phyloP scores from a whole-genome alignment of 1,284 basidiomycete species.

The Puccinia brachypodii region DNA sequence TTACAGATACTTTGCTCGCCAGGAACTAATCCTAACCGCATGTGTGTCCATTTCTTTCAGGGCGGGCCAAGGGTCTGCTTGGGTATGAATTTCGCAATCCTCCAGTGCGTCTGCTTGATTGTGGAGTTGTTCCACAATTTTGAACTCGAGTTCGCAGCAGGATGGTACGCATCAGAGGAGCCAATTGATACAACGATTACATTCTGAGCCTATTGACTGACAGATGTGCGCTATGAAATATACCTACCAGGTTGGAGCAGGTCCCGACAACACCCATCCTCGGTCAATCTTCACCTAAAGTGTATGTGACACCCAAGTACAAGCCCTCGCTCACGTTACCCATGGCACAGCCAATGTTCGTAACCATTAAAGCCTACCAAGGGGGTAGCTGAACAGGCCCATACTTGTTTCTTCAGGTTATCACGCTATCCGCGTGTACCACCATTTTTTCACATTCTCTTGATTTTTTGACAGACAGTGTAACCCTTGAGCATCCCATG shows the following conservation, averaged over 20 bases:
- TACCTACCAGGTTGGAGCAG: neutral
- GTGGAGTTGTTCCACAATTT: slow-evolving; percentile 22
- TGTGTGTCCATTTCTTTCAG: neutral
- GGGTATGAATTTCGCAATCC: slow-evolving; percentile 34
- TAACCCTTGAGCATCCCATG: no score
- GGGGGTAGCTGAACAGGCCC: no score
- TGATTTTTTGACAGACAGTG: no score
- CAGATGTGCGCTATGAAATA: neutral
- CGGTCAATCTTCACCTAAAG: neutral
- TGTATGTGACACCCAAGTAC: slow-evolving; percentile 17
- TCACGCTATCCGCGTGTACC: no score
- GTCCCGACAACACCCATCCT: slow-evolving; percentile 22
- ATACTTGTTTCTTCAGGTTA: no score
- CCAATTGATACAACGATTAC: neutral
- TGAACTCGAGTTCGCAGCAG: slow-evolving; percentile 26
- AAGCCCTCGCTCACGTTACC: neutral
- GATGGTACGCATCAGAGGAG: slow-evolving; percentile 14
- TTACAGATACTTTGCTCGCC: neutral
- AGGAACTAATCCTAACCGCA: neutral
- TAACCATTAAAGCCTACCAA: neutral
- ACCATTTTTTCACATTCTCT: no score
- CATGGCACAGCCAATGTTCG: slow-evolving; percentile 12
- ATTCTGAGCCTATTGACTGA: neutral
- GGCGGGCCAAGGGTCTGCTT: slow-evolving; percentile 39
- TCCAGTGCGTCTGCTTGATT: neutral